Evolutionary conservation across 2,329 filamentous ascomycete species (phyloP).

Genomic region (Simplicillium sp.): DNA sequence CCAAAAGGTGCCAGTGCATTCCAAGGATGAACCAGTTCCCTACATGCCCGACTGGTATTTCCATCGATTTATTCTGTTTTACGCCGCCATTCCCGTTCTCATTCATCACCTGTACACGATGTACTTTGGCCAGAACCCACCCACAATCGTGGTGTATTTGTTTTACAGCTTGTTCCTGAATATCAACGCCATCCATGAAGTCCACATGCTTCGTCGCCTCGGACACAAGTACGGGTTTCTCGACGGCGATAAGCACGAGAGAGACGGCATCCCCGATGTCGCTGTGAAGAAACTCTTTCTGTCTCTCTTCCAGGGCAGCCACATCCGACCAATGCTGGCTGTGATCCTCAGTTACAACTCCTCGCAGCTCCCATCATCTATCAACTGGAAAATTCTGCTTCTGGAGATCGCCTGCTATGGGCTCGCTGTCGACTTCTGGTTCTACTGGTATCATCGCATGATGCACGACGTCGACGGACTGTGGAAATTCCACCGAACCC

Average conservation of each 20-base stretch:
- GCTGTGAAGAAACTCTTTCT: constrained; percentile 12
- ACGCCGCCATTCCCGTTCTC: constrained; percentile 15
- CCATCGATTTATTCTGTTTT: constrained; percentile 21
- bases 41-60: constrained; percentile 16
- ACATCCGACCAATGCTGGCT: constrained; percentile 12
- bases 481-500: constrained; percentile 30
- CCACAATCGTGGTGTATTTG: constrained; percentile 2
- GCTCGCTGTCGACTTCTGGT: constrained; percentile 30
- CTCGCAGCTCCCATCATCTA: constrained; percentile 5
- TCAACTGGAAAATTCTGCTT: constrained; percentile 16
- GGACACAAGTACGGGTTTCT: constrained; percentile 20
- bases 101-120: constrained; percentile 10
- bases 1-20: constrained; percentile 15
- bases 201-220: constrained; percentile 17
- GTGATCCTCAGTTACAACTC: constrained; percentile 16
- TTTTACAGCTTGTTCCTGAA: constrained; percentile 21
- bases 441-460: constrained; percentile 28
- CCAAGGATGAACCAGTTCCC: constrained; percentile 21
- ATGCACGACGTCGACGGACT: constrained; percentile 28
- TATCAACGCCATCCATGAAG: constrained; percentile 16
- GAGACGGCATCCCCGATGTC: constrained; percentile 23
- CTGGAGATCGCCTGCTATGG: constrained; percentile 21
- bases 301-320: constrained; percentile 13
- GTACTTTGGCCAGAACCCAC: constrained; percentile 8
- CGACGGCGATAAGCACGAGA: constrained; percentile 18